Evolutionary conservation across 2,329 filamentous ascomycete genomes (phyloP).

Genomic region (Scytalidium lignicola): DNA sequence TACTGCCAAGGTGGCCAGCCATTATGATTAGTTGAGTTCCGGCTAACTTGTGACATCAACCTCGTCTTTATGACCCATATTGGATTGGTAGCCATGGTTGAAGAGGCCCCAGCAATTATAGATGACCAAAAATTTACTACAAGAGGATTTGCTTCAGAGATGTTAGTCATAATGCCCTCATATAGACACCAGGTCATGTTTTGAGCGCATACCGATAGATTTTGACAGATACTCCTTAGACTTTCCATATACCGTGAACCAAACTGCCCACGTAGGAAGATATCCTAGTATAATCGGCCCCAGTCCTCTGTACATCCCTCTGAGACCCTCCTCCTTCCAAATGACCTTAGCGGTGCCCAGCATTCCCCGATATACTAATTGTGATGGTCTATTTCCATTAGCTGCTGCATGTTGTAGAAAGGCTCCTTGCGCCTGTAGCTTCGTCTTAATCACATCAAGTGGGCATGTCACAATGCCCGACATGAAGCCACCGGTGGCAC

Average conservation of each 20-base stretch:
- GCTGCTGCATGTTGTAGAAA: conserved; percentile 43
- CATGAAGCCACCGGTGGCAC: conserved; percentile 83
- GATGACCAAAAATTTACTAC: conserved; percentile 84
- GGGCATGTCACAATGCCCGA: conserved; percentile 95
- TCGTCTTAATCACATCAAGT: conserved; percentile 98
- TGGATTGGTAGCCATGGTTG: conserved; percentile 90
- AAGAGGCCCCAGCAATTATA: conserved; percentile 84
- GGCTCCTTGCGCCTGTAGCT: conserved; percentile 89
- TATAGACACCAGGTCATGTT: conserved; percentile 12
- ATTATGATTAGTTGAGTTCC: conserved; percentile 44
- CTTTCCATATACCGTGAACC: conserved; percentile 93
- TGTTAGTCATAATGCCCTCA: conserved; percentile 6
- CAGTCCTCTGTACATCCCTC: conserved; percentile 87
- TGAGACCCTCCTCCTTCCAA: conserved; percentile 80
- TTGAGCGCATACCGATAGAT: conserved; percentile 49
- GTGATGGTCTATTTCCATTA: conserved; percentile 33
- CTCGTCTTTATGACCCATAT: conserved; percentile 99
- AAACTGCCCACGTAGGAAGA: conserved; percentile 95
- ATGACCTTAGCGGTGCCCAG: conserved; percentile 82
- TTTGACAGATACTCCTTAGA: conserved; percentile 70
- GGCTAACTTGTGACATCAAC: conserved; percentile 85
- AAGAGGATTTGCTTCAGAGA: conserved; percentile 62
- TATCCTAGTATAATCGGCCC: conserved; percentile 95
- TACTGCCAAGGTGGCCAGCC: conserved; percentile 84
- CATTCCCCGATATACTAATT: conserved; percentile 71